Conservation (phyloP, 2,329 filamentous ascomycete species). For the Epichloe glyceriae region DNA sequence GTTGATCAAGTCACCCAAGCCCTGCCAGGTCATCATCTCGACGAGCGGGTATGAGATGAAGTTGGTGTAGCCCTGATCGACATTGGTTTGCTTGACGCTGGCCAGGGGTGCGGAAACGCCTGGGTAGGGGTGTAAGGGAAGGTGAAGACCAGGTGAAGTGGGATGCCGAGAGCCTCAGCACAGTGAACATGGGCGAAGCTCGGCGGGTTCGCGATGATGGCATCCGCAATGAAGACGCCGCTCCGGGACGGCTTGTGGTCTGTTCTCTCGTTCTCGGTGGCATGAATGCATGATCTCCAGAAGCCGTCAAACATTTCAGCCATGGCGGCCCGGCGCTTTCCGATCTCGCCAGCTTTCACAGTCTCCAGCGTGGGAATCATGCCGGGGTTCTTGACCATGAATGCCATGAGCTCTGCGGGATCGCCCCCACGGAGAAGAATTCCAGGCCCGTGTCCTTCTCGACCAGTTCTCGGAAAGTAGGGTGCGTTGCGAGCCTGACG, state of each 20-base stretch:
- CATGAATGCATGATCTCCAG: constrained; percentile 65
- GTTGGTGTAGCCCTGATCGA: constrained; percentile 62
- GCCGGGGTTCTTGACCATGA: constrained; percentile 77
- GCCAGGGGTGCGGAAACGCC: constrained; percentile 67
- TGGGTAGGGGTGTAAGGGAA: constrained; percentile 68
- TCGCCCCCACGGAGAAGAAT: constrained; percentile 74
- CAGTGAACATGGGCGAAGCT: constrained; percentile 69
- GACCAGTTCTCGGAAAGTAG: constrained; percentile 63
- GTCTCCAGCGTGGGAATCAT: constrained; percentile 63
- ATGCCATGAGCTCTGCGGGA: constrained; percentile 71
- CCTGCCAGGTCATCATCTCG: constrained; percentile 86
- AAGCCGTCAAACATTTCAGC: constrained; percentile 74
- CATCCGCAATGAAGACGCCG: constrained; percentile 54
- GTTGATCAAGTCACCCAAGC: constrained; percentile 68
- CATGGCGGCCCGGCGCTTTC: constrained; percentile 54
- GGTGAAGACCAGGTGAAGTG: constrained; percentile 80
- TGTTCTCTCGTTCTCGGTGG: constrained; percentile 52
- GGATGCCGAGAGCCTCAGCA: constrained; percentile 64
- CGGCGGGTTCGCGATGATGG: constrained; percentile 77
- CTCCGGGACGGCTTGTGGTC: constrained; percentile 42
- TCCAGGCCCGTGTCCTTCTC: constrained; percentile 60
- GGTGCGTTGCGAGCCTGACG: constrained; percentile 67
- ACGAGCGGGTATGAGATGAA: constrained; percentile 71
- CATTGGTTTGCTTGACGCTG: constrained; percentile 59
- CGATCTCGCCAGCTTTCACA: constrained; percentile 61